Evolutionary conservation across 257 asterid species (phyloP).

Genomic region (Nicotiana obtusifolia): DNA sequence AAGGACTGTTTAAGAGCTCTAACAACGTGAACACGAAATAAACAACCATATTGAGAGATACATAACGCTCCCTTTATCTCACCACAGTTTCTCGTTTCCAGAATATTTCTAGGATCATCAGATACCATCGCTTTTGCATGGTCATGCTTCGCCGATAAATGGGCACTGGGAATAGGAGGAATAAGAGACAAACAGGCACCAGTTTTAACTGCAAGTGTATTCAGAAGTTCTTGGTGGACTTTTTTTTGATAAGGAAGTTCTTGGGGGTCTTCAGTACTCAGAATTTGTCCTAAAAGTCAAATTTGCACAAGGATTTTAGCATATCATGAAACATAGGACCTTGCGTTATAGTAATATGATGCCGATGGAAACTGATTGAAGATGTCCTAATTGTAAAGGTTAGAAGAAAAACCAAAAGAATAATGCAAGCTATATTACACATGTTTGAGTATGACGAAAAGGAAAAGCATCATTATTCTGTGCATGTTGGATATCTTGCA

Average conservation of each 20-base stretch:
- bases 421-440: neutral
- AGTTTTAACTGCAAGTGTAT: conserved; percentile 70
- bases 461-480: too few relatives aligned
- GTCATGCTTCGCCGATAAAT: conserved; percentile 25
- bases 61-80: conserved; percentile 39
- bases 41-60: neutral
- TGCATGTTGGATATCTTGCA: neutral
- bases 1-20: neutral
- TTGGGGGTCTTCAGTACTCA: conserved; percentile 61
- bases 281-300: conserved; percentile 50
- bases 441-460: neutral
- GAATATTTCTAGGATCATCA: conserved; percentile 14
- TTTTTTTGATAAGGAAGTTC: neutral
- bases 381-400: too few relatives aligned
- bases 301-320: neutral
- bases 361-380: neutral
- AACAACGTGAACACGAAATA: conserved; percentile 3
- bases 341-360: neutral
- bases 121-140: conserved; percentile 18
- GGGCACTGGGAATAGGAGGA: conserved; percentile 46
- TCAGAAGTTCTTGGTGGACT: conserved; percentile 63
- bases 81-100: conserved; percentile 24
- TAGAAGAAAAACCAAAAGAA: neutral
- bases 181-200: conserved; percentile 63
- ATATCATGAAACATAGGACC: neutral